Percentiles rank a stretch among this genome's conserved stretches.
phyloP scores from a whole-genome alignment of 805 yeast species.

The Pichia eremophila region DNA sequence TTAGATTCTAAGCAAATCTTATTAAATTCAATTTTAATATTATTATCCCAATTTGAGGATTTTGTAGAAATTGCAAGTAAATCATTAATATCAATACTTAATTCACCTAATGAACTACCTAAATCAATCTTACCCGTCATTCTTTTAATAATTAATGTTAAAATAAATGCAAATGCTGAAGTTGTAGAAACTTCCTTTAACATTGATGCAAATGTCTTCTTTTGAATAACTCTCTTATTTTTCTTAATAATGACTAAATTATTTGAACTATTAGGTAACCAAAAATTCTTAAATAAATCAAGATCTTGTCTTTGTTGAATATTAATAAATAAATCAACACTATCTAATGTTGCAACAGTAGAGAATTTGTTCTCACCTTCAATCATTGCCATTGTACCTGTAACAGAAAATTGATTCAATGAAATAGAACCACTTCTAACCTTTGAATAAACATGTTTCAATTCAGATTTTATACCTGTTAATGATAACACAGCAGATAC shows the following conservation, averaged over 20 bases:
- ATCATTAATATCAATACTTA: conserved; percentile 44
- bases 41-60: conserved; percentile 61
- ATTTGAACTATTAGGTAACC: conserved; percentile 49
- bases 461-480: conserved; percentile 52
- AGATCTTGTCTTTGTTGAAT: conserved; percentile 83
- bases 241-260: conserved; percentile 3
- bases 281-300: conserved; percentile 70
- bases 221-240: conserved; percentile 4
- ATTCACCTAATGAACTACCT: conserved; percentile 74
- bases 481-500: conserved; percentile 36
- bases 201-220: conserved; percentile 32
- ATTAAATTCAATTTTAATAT: conserved; percentile 52
- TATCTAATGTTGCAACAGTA: conserved; percentile 40
- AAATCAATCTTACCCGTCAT: conserved; percentile 55
- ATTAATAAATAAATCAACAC: conserved; percentile 55
- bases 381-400: conserved; percentile 38
- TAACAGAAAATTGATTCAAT: conserved; percentile 37
- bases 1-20: conserved; percentile 41
- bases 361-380: conserved; percentile 31
- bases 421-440: conserved; percentile 71
- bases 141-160: conserved; percentile 47
- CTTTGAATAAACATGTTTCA: conserved; percentile 87
- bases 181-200: conserved; percentile 53
- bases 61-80: conserved; percentile 67
- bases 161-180: conserved; percentile 65